These are phyloP conservation scores for Fusarium drepaniforme DNA, from an alignment of 2,329 filamentous ascomycete genomes.

Conservation along the genomic window DNA sequence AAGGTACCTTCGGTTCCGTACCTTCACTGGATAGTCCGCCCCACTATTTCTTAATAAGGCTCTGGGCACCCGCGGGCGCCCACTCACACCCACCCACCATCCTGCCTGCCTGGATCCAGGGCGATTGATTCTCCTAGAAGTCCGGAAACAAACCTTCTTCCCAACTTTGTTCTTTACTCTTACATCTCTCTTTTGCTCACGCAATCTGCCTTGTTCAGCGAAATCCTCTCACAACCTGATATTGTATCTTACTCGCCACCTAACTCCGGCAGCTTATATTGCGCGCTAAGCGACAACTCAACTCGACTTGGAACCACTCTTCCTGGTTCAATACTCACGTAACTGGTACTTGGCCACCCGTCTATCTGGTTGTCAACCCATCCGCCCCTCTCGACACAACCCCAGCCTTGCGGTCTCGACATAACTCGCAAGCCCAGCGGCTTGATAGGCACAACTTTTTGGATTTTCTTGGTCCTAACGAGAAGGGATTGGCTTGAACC, in stretches of 20 bases:
- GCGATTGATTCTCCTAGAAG: slow-evolving; percentile 30
- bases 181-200: slow-evolving; percentile 24
- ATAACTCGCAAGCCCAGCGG: slow-evolving; percentile 1
- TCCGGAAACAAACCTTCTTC: slow-evolving; percentile 40
- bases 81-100: slow-evolving; percentile 18
- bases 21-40: slow-evolving; percentile 19
- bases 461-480: background rate
- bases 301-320: slow-evolving; percentile 14
- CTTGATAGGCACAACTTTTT: background rate
- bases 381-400: slow-evolving; percentile 18
- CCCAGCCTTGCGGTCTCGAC: slow-evolving; percentile 14
- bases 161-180: slow-evolving; percentile 23
- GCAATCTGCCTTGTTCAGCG: background rate
- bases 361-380: slow-evolving; percentile 20
- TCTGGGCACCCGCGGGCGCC: slow-evolving; percentile 24
- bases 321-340: slow-evolving; percentile 17
- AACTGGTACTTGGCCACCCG: slow-evolving; percentile 18
- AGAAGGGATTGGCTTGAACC: slow-evolving; percentile 26
- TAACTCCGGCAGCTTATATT: background rate
- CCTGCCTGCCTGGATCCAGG: slow-evolving; percentile 30
- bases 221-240: background rate
- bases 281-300: slow-evolving; percentile 11
- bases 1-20: slow-evolving; percentile 12
- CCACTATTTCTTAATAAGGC: slow-evolving; percentile 33
- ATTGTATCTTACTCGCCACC: background rate